phyloP scores from a whole-genome alignment of 75 land plant species.

The Pinus tabuliformis region DNA sequence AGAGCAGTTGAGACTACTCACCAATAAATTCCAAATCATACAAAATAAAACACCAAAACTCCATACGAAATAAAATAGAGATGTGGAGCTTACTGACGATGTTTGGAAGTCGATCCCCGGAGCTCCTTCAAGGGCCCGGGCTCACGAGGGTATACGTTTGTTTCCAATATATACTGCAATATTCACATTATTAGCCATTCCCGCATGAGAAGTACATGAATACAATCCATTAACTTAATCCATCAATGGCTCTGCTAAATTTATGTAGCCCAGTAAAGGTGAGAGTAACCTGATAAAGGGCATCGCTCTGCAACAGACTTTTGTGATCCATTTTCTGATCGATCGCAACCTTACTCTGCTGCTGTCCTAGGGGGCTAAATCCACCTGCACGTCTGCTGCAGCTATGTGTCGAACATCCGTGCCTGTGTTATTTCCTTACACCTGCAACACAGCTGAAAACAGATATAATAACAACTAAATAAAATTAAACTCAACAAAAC shows the following conservation, averaged over 20 bases:
- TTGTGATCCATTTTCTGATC: constrained; percentile 86
- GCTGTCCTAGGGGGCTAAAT: neutral
- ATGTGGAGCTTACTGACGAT: constrained; percentile 49
- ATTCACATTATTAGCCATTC: neutral
- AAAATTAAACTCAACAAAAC: too few species aligned
- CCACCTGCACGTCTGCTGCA: neutral
- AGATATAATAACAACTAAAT: neutral
- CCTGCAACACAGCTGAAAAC: neutral
- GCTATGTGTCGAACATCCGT: too few species aligned
- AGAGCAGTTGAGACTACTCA: too few species aligned
- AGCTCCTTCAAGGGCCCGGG: constrained; percentile 60
- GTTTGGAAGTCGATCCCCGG: constrained; percentile 51
- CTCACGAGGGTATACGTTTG: constrained; percentile 80
- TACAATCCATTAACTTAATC: too few species aligned
- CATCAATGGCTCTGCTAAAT: neutral
- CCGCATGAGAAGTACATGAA: too few species aligned
- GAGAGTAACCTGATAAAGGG: constrained; percentile 71
- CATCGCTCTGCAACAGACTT: constrained; percentile 81
- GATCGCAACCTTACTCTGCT: constrained; percentile 19
- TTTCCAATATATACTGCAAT: constrained; percentile 71
- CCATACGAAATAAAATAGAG: too few species aligned
- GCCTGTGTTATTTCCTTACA: neutral
- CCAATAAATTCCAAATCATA: too few species aligned
- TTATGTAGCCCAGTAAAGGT: too few species aligned
- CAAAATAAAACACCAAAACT: too few species aligned